Conservation (phyloP, 345 rosid genomes). For the Geranium brycei region DNA sequence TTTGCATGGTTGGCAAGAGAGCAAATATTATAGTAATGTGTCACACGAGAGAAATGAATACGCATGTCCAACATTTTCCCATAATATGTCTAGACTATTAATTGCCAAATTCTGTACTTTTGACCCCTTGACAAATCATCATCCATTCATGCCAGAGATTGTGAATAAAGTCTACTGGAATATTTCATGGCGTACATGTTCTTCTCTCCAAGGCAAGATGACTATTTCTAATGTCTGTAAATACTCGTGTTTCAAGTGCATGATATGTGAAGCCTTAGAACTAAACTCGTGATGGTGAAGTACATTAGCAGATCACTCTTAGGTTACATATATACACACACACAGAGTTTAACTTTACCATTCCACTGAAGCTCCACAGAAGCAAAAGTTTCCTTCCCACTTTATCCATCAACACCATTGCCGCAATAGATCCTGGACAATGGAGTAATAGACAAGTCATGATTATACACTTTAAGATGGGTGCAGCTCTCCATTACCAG, state of each 20-base stretch:
- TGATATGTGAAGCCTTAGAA: background rate
- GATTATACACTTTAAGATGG: background rate
- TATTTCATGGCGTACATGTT: background rate
- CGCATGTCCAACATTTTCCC: background rate
- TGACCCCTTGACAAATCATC: background rate
- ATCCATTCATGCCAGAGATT: background rate
- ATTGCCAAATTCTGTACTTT: background rate
- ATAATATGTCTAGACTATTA: background rate
- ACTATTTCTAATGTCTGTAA: no score
- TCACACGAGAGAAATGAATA: background rate
- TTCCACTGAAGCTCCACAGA: conserved; percentile 38
- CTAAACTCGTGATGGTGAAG: background rate
- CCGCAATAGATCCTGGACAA: conserved; percentile 57
- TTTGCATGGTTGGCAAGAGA: background rate
- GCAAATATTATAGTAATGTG: no score
- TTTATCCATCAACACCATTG: conserved; percentile 93
- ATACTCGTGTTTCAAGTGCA: background rate
- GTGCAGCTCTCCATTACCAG: conserved; percentile 2
- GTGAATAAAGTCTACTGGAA: background rate
- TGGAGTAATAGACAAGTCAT: background rate
- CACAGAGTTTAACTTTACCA: conserved; percentile 18
- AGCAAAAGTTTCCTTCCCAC: conserved; percentile 41
- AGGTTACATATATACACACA: background rate
- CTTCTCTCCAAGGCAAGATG: background rate
- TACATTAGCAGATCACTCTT: background rate